Base-by-base conservation (phyloP, 768 basidiomycete species). In the Termitomyces sp. region DNA sequence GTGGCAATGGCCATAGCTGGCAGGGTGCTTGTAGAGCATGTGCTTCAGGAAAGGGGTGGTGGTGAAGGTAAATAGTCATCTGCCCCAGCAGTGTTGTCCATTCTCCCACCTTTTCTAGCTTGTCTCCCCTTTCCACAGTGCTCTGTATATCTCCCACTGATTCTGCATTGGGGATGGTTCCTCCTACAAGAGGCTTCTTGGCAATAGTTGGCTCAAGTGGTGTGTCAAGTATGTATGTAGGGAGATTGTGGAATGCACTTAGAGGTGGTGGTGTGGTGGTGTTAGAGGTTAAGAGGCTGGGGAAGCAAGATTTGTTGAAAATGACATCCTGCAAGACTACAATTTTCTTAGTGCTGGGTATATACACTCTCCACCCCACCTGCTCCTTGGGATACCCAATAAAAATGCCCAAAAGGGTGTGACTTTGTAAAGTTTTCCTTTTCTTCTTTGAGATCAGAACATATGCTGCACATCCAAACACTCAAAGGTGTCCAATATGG, bases 331-430 rank as follows among this genome's bases (percentile, higher is more conserved):
- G 52, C 5, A 42, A 60, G 29, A 60, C 37, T 31, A 60, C 38
- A 42, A 60, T 36, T 20, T 54, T 53, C 52, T 47, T 34, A 2
- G 43, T 60, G 43, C 43, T 54, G 4, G 59, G 59, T 5, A 60
- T 52, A 20, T 60, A 60, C 5, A 60, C 51, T 15, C 54, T 54
- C 59, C 59, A 60, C 10, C 52, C 59, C 8, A 51, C 42, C 37
- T 37, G 37, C 37, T 9, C 37, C 37, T 37, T 10, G 9, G 37
- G 9, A 37, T 37, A 37, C 37, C 37, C 37, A 37, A 37, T 37
- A 37, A 10, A 37, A 37, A 37, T 37, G 37, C 37, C 37, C 10
- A 10, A 37, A 37, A 37, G 9, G 9, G 37, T 37, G 37, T 37
- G 37, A 37, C 37, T 37, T 37, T 10, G 9, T 37, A 37, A 37